phyloP scores from a whole-genome alignment of 176 grass and related monocot species.

The Avena insularis region DNA sequence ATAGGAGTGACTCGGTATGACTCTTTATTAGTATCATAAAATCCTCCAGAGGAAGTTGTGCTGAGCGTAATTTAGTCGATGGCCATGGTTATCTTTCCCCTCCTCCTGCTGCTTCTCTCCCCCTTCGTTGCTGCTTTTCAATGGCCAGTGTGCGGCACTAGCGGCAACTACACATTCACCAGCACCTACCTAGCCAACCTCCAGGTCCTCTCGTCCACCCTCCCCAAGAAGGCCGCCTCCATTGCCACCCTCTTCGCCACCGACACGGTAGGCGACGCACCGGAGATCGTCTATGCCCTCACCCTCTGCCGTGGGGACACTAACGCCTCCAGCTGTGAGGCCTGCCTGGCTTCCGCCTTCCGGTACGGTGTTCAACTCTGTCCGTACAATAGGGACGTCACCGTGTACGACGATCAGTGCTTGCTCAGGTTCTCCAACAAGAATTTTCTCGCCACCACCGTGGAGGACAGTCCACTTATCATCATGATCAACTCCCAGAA shows the following conservation, averaged over 20 bases:
- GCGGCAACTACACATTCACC: conserved; percentile 45
- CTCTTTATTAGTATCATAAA: neutral
- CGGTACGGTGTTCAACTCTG: conserved; percentile 13
- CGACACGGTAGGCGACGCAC: neutral
- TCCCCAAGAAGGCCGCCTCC: conserved; percentile 27
- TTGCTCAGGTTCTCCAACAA: conserved; percentile 50
- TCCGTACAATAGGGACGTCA: neutral
- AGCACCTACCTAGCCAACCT: conserved; percentile 54
- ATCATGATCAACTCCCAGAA: neutral
- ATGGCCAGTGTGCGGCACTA: neutral
- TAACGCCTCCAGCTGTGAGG: neutral
- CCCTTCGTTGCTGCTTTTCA: neutral
- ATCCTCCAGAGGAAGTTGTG: neutral
- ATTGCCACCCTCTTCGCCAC: conserved; percentile 29
- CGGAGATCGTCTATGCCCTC: conserved; percentile 29
- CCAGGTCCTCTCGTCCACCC: conserved; percentile 30
- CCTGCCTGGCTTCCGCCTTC: conserved; percentile 22
- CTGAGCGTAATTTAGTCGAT: neutral
- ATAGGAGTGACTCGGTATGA: neutral
- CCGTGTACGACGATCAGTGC: conserved; percentile 40
- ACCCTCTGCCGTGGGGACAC: conserved; percentile 56
- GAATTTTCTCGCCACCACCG: conserved; percentile 24
- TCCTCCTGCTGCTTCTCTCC: neutral
- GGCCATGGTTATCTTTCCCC: neutral
- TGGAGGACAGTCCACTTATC: rapidly evolving